These are phyloP conservation scores for Sarcodon aspratus DNA, from an alignment of 768 basidiomycete species.

Conservation along the genomic window DNA sequence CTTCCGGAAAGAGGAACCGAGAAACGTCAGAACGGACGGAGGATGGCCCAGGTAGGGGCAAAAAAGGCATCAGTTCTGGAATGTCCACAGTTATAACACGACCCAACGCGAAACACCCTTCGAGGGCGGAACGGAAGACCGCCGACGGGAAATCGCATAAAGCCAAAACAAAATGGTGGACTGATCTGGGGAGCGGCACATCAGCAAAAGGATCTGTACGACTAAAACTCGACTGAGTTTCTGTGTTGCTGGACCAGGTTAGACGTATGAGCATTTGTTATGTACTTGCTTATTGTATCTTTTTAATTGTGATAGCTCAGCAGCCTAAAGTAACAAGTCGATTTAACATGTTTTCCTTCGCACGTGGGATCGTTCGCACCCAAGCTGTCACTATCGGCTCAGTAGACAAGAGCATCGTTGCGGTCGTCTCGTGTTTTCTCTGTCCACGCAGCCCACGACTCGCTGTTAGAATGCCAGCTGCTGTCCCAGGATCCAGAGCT, in stretches of 20 bases:
- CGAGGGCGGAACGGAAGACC: background rate
- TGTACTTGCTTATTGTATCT: too few species aligned
- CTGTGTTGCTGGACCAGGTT: background rate
- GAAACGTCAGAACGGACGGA: background rate
- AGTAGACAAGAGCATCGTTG: too few species aligned
- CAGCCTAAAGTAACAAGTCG: too few species aligned
- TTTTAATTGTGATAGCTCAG: too few species aligned
- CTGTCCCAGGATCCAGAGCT: too few species aligned
- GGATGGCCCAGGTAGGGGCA: constrained; percentile 37
- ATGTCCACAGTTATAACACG: constrained; percentile 37
- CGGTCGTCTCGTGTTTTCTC: too few species aligned
- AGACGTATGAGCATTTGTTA: too few species aligned
- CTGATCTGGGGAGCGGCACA: constrained; percentile 5
- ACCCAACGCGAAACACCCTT: constrained; percentile 1
- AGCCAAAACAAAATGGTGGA: constrained; percentile 12
- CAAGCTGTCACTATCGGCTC: too few species aligned
- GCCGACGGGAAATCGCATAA: background rate
- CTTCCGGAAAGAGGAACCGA: background rate
- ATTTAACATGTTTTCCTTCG: too few species aligned
- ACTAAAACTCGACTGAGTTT: background rate
- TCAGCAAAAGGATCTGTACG: background rate
- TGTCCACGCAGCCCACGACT: too few species aligned
- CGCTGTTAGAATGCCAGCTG: too few species aligned
- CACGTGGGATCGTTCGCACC: too few species aligned
- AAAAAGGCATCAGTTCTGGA: constrained; percentile 56